Evolutionary conservation across 306 rosid species (phyloP), one percentile per base, ranked within the genome.

Genomic region (Prunus mongolica): DNA sequence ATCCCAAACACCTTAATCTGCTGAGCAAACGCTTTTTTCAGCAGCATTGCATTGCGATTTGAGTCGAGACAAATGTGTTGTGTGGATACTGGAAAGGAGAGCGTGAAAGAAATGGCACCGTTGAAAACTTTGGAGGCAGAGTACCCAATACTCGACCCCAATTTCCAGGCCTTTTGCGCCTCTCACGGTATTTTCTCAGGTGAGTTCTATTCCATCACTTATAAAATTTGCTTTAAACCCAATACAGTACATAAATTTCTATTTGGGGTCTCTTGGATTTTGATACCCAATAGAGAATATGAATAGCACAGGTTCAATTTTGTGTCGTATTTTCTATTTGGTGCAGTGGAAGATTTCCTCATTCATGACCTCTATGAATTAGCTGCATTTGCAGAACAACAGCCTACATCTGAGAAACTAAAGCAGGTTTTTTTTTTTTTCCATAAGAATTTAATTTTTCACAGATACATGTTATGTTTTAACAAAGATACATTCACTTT

Each of bases 331-430:
- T 27, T 27, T 74, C 38, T 22, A 16, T 47, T 30, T 30, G 50
- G 5, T 67, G 71, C 86, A 88, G 97, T 88, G 68, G 96, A 92
- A 85, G 97, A 90, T 83, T 90, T 88, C 76, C 96, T 90, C 67
- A 76, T 92, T 3, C 85, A 82, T 3, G 96, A 88, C 80, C 76
- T 84, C 45, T 78, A 87, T 58, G 81, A 28, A 27, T 73, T 87
- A 62, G 73, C 79, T 13, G 85, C 84, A 25, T 51, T 76, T 32
- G 87, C 89, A 0, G 83, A 80, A 51, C 83, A 80, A 15, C 78
- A 80, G 66, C 83, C 86, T 14, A 12, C n/a, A 1, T 77, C 86
- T 0, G 82, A 82, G 79, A 82, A 71, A 46, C 72, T 87, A 51
- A 76, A 80, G 75, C 82, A 80, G 90, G 98, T 91, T 62, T 46